Conservation (phyloP, 2,329 filamentous ascomycete genomes). For the Aspergillus nomiae region DNA sequence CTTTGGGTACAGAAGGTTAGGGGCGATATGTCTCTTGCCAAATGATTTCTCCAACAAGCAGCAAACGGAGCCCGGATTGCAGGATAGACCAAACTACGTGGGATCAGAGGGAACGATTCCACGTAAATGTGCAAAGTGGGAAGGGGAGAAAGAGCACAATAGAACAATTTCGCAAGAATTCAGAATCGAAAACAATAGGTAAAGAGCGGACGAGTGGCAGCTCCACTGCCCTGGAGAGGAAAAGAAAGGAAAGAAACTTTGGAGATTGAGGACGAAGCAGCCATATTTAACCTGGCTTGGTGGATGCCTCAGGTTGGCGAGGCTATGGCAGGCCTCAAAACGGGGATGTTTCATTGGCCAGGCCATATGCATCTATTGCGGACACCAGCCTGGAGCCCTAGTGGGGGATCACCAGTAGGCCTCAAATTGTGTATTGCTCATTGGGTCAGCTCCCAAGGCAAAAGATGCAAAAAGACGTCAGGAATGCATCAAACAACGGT, state of each 20-base stretch:
- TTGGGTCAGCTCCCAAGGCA: not conserved
- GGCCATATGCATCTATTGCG: not conserved
- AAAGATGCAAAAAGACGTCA: not conserved
- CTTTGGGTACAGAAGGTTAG: not conserved
- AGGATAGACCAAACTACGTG: not conserved
- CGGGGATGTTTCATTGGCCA: not conserved
- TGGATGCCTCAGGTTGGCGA: not conserved
- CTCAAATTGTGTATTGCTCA: not conserved
- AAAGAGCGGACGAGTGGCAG: slow-evolving; percentile 2
- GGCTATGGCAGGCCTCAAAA: not conserved
- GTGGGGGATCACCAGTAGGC: not conserved
- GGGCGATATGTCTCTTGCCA: not conserved
- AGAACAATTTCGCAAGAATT: not conserved
- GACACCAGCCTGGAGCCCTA: not conserved
- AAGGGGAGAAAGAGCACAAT: not conserved
- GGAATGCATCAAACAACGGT: not conserved
- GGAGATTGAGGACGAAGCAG: too few relatives aligned
- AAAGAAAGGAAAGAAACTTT: not conserved
- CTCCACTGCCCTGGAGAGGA: not conserved
- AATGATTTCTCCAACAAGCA: not conserved
- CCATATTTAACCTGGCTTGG: not conserved
- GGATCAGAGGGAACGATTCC: not conserved
- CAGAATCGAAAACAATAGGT: not conserved
- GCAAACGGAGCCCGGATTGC: not conserved
- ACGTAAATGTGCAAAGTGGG: not conserved